phyloP scores from a whole-genome alignment of 768 basidiomycete species.

The Xerocomus potaroensis region DNA sequence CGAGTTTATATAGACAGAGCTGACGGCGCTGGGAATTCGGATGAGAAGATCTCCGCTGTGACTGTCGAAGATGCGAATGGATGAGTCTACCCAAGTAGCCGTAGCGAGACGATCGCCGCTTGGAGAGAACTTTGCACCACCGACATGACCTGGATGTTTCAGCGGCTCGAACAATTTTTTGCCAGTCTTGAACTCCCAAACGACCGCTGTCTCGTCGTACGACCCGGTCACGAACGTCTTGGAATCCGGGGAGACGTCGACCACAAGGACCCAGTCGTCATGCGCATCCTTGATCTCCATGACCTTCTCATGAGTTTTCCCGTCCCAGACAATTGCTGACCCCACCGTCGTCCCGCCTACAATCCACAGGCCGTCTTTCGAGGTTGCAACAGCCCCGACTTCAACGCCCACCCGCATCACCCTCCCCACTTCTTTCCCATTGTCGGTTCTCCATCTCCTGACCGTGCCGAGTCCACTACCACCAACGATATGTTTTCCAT shows the following conservation, averaged over 20 bases:
- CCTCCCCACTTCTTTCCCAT: constrained; percentile 2
- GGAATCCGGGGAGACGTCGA: constrained; percentile 6
- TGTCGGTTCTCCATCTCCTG: not conserved
- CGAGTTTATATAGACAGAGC: not conserved
- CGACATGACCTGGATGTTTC: not conserved
- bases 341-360: constrained; percentile 3
- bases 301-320: not conserved
- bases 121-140: constrained; percentile 4
- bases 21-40: constrained; percentile 1
- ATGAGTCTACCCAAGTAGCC: constrained; percentile 3
- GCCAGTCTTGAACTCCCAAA: constrained; percentile 3
- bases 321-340: constrained; percentile 3
- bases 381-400: constrained; percentile 1
- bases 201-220: constrained; percentile 1
- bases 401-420: not conserved
- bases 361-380: constrained; percentile 6
- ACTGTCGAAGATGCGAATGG: constrained; percentile 6
- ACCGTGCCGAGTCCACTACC: constrained; percentile 4
- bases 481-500: constrained; percentile 2
- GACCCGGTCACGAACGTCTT: constrained; percentile 7
- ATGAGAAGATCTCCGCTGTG: constrained; percentile 2
- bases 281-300: constrained; percentile 2
- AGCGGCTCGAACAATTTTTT: not conserved
- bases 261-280: constrained; percentile 1
- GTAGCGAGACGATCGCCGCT: constrained; percentile 3